These are phyloP conservation scores for Galerina marginata DNA, from an alignment of 768 basidiomycete genomes.

Conservation along the genomic window DNA sequence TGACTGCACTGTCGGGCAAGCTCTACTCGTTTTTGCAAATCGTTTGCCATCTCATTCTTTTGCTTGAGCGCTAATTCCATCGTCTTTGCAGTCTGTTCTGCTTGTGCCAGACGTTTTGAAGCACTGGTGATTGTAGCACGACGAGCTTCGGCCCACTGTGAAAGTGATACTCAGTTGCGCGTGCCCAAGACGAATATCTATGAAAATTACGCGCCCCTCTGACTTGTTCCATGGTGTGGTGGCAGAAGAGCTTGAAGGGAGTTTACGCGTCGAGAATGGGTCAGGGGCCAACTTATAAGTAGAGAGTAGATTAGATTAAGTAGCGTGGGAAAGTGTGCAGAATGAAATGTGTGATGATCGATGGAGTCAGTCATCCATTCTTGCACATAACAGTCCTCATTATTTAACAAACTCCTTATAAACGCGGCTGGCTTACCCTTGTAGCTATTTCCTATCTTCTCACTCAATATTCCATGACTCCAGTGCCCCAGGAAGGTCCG, in stretches of 20 bases:
- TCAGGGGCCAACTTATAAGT: conserved; percentile 15
- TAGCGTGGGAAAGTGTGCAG: conserved; percentile 31
- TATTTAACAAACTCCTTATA: conserved; percentile 2
- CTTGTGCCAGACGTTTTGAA: conserved; percentile 29
- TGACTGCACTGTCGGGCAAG: conserved; percentile 23
- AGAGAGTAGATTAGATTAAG: not conserved
- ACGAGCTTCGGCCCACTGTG: conserved; percentile 29
- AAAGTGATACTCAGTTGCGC: conserved; percentile 7
- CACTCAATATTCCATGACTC: conserved; percentile 53
- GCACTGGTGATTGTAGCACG: conserved; percentile 30
- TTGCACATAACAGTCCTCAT: not conserved
- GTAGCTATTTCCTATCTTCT: not conserved
- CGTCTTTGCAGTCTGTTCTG: conserved; percentile 28
- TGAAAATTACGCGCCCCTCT: conserved; percentile 17
- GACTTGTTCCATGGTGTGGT: conserved; percentile 22
- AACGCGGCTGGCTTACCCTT: conserved; percentile 1
- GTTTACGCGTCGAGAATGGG: conserved; percentile 4
- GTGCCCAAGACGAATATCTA: not conserved
- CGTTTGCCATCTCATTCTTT: conserved; percentile 26
- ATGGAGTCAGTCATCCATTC: conserved; percentile 23
- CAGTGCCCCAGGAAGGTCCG: conserved; percentile 83
- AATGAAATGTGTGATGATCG: conserved; percentile 24
- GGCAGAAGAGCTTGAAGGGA: conserved; percentile 3
- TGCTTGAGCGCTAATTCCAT: conserved; percentile 24
- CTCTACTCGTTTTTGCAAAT: conserved; percentile 28